Evolutionary conservation across 768 basidiomycete species (phyloP).

Genomic region (Tylopilus subfusipes): DNA sequence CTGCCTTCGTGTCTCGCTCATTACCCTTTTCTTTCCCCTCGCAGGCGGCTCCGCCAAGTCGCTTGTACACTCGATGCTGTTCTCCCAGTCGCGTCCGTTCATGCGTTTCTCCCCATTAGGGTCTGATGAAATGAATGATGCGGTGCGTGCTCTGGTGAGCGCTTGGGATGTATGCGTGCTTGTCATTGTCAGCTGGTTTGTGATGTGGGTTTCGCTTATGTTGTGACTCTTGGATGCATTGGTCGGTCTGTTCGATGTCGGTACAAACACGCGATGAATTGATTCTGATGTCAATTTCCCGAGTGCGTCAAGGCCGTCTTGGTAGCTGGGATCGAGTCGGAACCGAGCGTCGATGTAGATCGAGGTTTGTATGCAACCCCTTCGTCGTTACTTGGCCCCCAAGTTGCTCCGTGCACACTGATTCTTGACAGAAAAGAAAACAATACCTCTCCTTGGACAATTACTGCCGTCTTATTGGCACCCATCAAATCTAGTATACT

Average conservation of each 20-base stretch:
- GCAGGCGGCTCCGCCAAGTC: constrained; percentile 3
- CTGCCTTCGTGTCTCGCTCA: neutral
- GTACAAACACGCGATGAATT: constrained; percentile 7
- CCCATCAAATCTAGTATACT: no score
- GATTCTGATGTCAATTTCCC: constrained; percentile 8
- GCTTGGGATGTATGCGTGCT: constrained; percentile 28
- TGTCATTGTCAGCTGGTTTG: neutral
- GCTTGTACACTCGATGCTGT: constrained; percentile 21
- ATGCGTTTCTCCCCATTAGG: constrained; percentile 45
- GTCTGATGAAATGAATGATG: constrained; percentile 42
- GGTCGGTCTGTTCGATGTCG: constrained; percentile 7
- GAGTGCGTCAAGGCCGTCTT: no score
- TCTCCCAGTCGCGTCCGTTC: constrained; percentile 16
- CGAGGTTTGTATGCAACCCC: no score
- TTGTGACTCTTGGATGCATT: constrained; percentile 1
- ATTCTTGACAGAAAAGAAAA: no score
- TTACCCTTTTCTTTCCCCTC: neutral
- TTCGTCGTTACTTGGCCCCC: neutral
- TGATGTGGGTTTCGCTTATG: neutral
- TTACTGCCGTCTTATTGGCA: no score
- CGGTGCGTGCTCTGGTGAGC: constrained; percentile 42
- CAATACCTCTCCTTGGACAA: no score
- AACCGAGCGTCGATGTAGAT: no score
- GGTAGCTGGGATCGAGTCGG: no score
- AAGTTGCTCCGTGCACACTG: neutral